Percentiles rank a stretch among this genome's conserved stretches.
These are phyloP conservation scores for Ophiocordyceps camponoti-leonardi DNA, from an alignment of 2,329 filamentous ascomycete species.

Conservation along the genomic window DNA sequence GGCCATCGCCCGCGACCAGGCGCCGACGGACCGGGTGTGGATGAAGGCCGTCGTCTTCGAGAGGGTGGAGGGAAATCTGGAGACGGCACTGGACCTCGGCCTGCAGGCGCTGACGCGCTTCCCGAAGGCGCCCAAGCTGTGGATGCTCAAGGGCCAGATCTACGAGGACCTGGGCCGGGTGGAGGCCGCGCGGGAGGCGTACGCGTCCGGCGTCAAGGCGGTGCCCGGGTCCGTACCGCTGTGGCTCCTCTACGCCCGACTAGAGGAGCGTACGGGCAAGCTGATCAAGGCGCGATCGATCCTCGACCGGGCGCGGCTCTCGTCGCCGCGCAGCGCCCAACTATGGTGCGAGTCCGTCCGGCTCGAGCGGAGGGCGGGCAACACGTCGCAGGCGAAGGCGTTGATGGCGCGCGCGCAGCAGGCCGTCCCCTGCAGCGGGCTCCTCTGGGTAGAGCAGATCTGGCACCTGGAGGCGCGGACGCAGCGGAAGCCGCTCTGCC, in stretches of 20 bases:
- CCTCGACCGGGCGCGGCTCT: constrained; percentile 76
- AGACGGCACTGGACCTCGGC: constrained; percentile 71
- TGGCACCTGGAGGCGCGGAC: constrained; percentile 86
- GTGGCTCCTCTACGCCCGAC: constrained; percentile 74
- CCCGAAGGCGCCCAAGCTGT: constrained; percentile 72
- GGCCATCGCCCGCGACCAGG: constrained; percentile 66
- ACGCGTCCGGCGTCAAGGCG: constrained; percentile 71
- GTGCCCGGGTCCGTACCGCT: constrained; percentile 71
- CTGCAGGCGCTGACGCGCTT: constrained; percentile 77
- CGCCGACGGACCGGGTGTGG: constrained; percentile 91
- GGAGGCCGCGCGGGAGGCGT: constrained; percentile 78
- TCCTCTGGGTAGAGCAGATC: constrained; percentile 88
- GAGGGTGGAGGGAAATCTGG: constrained; percentile 61
- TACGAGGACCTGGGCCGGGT: constrained; percentile 71
- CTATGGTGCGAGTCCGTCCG: constrained; percentile 92
- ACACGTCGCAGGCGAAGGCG: constrained; percentile 67
- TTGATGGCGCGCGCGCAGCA: constrained; percentile 89
- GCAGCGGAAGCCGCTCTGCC: constrained; percentile 74
- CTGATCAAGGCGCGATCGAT: constrained; percentile 87
- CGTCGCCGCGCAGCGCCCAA: constrained; percentile 67
- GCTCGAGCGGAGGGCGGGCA: constrained; percentile 75
- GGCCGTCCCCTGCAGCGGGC: constrained; percentile 72
- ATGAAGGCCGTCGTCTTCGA: constrained; percentile 94
- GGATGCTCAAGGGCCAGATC: constrained; percentile 98
- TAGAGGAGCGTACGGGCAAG: constrained; percentile 73